A percentile compares a stretch with the other conserved stretches of the same genome.
phyloP scores from a whole-genome alignment of 2,329 filamentous ascomycete genomes.

The Cadophora sp. region DNA sequence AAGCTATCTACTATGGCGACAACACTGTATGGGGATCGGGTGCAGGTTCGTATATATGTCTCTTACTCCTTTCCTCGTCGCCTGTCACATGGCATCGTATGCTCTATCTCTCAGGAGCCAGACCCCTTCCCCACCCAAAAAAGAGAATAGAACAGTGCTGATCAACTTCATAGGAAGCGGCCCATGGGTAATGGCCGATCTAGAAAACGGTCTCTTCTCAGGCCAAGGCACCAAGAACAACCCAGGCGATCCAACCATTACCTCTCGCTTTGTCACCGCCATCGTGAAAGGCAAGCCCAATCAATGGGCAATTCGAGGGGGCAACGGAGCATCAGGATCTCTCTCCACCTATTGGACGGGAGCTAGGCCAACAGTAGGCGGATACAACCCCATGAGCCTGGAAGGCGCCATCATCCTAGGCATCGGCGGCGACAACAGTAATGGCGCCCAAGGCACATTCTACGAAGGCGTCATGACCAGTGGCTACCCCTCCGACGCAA shows the following conservation, averaged over 20 bases:
- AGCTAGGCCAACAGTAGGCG: slow-evolving; percentile 54
- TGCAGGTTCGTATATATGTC: slow-evolving; percentile 47
- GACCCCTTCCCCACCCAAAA: no score
- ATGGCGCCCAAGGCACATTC: slow-evolving; percentile 66
- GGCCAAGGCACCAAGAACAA: slow-evolving; percentile 56
- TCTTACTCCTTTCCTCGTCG: no score
- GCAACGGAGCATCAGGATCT: slow-evolving; percentile 58
- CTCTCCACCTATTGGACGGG: slow-evolving; percentile 67
- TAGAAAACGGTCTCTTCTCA: slow-evolving; percentile 72
- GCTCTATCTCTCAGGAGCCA: no score
- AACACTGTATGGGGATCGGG: slow-evolving; percentile 62
- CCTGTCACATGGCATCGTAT: no score
- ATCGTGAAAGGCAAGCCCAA: slow-evolving; percentile 62
- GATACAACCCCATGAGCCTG: slow-evolving; percentile 66
- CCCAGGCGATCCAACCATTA: slow-evolving; percentile 57
- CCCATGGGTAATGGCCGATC: slow-evolving; percentile 67
- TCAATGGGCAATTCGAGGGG: slow-evolving; percentile 66
- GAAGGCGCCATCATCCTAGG: slow-evolving; percentile 72
- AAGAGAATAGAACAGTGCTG: slow-evolving; percentile 26
- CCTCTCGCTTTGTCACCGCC: slow-evolving; percentile 62
- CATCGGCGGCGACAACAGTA: slow-evolving; percentile 67
- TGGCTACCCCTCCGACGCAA: slow-evolving; percentile 65
- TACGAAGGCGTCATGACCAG: slow-evolving; percentile 71
- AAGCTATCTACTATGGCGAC: slow-evolving; percentile 69
- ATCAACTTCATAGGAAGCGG: neutral